Conservation (phyloP, 2,329 filamentous ascomycete genomes). For the Fusarium protoensiforme region DNA sequence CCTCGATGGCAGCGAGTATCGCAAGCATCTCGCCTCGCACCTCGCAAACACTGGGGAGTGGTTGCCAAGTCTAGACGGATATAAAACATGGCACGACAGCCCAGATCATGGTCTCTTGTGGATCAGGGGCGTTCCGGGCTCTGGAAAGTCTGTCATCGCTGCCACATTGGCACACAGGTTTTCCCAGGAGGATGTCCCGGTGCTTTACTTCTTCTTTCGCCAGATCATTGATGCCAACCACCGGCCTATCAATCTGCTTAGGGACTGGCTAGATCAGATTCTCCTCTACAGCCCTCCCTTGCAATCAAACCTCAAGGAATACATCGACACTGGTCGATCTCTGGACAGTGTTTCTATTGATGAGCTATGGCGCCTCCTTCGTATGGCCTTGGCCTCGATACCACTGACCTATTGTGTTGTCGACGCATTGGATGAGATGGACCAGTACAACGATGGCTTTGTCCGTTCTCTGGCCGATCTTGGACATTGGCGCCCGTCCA, state of each 20-base stretch:
- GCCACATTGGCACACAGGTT: conserved; percentile 39
- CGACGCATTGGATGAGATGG: conserved; percentile 62
- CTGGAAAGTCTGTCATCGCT: conserved; percentile 52
- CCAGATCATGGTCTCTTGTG: conserved; percentile 30
- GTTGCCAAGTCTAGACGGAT: conserved; percentile 11
- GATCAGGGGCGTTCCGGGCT: conserved; percentile 51
- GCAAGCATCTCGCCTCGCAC: conserved; percentile 28
- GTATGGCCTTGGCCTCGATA: conserved; percentile 36
- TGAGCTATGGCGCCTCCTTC: conserved; percentile 47
- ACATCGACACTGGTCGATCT: conserved; percentile 4
- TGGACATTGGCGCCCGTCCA: conserved; percentile 43
- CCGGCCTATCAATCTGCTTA: conserved; percentile 43
- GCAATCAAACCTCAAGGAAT: conserved; percentile 37
- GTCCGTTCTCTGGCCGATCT: conserved; percentile 47
- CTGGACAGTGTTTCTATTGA: conserved; percentile 21
- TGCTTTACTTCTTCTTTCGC: conserved; percentile 55
- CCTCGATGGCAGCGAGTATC: conserved; percentile 29
- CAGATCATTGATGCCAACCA: conserved; percentile 54
- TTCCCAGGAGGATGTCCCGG: conserved; percentile 32
- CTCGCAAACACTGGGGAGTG: conserved; percentile 26
- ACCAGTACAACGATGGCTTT: conserved; percentile 48
- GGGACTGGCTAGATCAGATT: conserved; percentile 52
- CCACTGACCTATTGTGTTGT: conserved; percentile 50
- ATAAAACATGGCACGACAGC: conserved; percentile 17
- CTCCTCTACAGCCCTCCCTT: conserved; percentile 46